Conservation (phyloP, 164 flowering plant genomes). For the Magnolia officinalis region DNA sequence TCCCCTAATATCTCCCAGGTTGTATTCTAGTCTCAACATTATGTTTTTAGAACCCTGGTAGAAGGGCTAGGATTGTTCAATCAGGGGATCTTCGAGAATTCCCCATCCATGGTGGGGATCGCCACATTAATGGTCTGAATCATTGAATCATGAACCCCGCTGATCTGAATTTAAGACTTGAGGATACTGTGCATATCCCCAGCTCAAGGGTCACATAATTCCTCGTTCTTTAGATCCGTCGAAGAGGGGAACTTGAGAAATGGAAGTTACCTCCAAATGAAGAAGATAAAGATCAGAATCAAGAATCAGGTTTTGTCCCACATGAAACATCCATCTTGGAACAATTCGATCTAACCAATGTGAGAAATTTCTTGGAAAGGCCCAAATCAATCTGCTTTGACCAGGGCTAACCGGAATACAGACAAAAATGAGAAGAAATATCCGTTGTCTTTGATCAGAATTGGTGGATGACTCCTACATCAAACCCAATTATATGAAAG, state of each 20-base stretch:
- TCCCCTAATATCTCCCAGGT: too few species aligned
- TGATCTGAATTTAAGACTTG: background rate
- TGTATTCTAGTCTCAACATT: too few species aligned
- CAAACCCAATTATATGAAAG: slow-evolving; percentile 1
- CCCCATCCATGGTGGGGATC: background rate
- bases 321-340: slow-evolving; percentile 84
- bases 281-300: slow-evolving; percentile 92
- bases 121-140: background rate
- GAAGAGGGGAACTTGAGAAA: too few species aligned
- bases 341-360: slow-evolving; percentile 60
- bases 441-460: slow-evolving; percentile 15
- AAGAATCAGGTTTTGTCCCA: slow-evolving; percentile 65
- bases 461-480: slow-evolving; percentile 30
- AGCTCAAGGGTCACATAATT: background rate
- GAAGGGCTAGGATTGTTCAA: background rate
- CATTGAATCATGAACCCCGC: background rate
- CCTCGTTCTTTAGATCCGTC: background rate
- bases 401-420: slow-evolving; percentile 92
- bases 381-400: slow-evolving; percentile 78
- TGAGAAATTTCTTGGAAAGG: slow-evolving; percentile 76
- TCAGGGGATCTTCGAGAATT: background rate
- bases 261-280: slow-evolving; percentile 64
- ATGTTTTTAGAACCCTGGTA: too few species aligned
- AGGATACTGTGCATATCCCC: background rate
- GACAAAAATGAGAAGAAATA: slow-evolving; percentile 47